phyloP scores from a whole-genome alignment of 1,284 basidiomycete species.

The Irpex sp. region DNA sequence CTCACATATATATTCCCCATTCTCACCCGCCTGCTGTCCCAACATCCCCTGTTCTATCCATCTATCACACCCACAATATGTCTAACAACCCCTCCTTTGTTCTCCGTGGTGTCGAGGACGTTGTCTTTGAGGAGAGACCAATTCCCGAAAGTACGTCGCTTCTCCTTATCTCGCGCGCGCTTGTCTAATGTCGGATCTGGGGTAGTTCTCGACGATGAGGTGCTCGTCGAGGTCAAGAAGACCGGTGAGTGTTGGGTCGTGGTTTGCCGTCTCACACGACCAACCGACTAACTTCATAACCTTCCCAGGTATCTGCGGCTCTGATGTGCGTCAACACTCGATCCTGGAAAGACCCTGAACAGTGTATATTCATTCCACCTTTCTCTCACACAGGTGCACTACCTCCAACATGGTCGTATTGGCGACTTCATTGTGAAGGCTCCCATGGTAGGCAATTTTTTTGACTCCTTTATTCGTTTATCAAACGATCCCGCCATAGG shows the following conservation, averaged over 20 bases:
- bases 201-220: slow-evolving; percentile 71
- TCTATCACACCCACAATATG: slow-evolving; percentile 36
- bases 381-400: slow-evolving; percentile 56
- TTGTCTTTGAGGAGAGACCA: slow-evolving; percentile 73
- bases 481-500: slow-evolving; percentile 29
- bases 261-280: background rate
- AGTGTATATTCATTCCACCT: slow-evolving; percentile 5
- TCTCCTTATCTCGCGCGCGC: slow-evolving; percentile 4
- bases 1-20: slow-evolving; percentile 5
- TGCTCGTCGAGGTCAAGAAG: slow-evolving; percentile 90
- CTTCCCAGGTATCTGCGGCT: slow-evolving; percentile 79
- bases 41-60: slow-evolving; percentile 1
- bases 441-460: slow-evolving; percentile 58
- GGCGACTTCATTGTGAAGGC: slow-evolving; percentile 74
- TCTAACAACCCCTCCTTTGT: slow-evolving; percentile 80
- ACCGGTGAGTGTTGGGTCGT: slow-evolving; percentile 55
- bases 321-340: slow-evolving; percentile 54
- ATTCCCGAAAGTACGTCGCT: slow-evolving; percentile 64
- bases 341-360: background rate
- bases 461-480: background rate
- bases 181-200: slow-evolving; percentile 6
- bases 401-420: slow-evolving; percentile 73
- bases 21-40: slow-evolving; percentile 2
- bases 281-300: background rate
- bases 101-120: slow-evolving; percentile 69